Conservation (phyloP, 1,284 basidiomycete species). For the Naganishia sp. region DNA sequence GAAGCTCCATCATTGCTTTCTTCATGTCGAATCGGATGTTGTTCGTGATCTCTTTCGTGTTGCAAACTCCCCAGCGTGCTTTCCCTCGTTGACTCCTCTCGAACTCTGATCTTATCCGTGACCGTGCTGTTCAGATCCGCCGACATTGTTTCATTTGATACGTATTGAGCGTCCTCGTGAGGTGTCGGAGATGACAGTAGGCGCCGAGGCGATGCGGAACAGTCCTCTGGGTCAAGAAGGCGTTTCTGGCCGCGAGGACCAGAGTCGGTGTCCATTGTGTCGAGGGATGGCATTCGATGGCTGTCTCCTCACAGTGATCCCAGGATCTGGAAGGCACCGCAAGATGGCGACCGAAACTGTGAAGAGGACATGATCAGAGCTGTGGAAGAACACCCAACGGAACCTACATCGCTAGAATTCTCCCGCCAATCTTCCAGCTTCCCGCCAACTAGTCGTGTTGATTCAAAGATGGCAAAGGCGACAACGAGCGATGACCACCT, state of each 20-base stretch:
- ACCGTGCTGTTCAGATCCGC: not conserved
- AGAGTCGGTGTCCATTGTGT: slow-evolving; percentile 2
- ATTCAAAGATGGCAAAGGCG: no score
- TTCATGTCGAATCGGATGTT: not conserved
- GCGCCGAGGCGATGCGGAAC: not conserved
- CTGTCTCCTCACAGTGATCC: not conserved
- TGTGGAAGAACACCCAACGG: no score
- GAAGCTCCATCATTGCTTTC: not conserved
- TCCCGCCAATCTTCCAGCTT: no score
- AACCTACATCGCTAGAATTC: no score
- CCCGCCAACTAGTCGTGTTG: no score
- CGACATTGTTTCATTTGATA: no score
- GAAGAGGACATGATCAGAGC: not conserved
- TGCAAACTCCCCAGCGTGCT: no score
- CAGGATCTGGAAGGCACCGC: not conserved
- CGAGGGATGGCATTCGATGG: not conserved
- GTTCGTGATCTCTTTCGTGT: no score
- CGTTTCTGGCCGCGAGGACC: slow-evolving; percentile 1
- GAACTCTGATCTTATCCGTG: not conserved
- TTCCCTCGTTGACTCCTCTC: not conserved
- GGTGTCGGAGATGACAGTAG: no score
- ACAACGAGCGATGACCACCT: no score
- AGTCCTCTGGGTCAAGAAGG: not conserved
- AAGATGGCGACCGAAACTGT: no score
- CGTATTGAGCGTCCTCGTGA: no score